Evolutionary conservation across 805 yeast species (phyloP), one percentile per base, ranked within the genome.

Genomic region (Metschnikowia anglica): DNA sequence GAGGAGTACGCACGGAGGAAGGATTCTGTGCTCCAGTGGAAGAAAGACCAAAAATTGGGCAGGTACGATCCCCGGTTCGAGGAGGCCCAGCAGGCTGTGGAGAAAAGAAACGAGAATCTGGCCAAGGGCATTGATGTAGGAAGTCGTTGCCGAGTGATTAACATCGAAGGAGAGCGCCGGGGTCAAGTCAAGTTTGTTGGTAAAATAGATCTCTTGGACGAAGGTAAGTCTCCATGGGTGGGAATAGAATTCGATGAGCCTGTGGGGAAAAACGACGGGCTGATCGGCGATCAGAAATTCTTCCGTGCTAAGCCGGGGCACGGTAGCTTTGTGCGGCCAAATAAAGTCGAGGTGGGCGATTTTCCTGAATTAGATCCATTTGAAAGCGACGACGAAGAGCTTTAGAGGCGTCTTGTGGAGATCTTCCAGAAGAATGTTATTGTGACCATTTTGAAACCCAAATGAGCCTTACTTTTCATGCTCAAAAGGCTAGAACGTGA

Each of bases 201-300:
- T 2, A 64, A 62, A 29, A 79, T 91, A 1, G 70, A 78, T 0
- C 80, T 74, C 29, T 76, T 89, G 37, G 81, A 79, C 36, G 59
- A 59, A 11, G 74, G 70, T 2, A 75, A 68, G 26, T 52, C 53
- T 15, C 51, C 63, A 1, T 91, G 97, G 97, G 75, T 86, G 23
- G 98, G 97, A 0, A 76, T 91, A 3, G 86, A 83, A 53, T 81
- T 89, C 41, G 93, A 86, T 53, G 88, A 85, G 52, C 91, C 97
- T 0, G 75, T 77, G 6, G 98, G 98, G 4, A 88, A 85, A 60
- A 88, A 90, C 56, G 79, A 88, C 56, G 98, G 98, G 0, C 64
- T 79, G 16, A 66, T 88, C 29, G 77, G 80, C 26, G 89, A 87
- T 0, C 59, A 52, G 1, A 55, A 71, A 26, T 75, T 85, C 49